These are phyloP conservation scores for Neofusicoccum parvum DNA, from an alignment of 2,329 filamentous ascomycete species.

Conservation along the genomic window DNA sequence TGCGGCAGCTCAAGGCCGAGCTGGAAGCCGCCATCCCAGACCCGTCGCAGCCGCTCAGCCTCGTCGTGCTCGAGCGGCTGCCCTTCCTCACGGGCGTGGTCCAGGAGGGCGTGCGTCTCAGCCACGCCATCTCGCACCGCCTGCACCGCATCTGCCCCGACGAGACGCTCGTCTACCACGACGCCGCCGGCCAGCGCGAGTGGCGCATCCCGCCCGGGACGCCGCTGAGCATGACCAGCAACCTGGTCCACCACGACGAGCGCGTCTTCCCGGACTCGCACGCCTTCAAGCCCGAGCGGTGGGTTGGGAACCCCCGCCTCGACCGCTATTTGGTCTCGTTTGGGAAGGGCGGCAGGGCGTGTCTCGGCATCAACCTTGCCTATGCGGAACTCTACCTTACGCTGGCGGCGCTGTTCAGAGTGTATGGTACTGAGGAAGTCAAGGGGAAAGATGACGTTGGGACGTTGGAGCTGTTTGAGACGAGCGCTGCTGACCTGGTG, in stretches of 20 bases:
- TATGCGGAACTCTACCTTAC: background rate
- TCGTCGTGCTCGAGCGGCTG: background rate
- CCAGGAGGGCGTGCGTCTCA: conserved; percentile 25
- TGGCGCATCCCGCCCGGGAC: conserved; percentile 21
- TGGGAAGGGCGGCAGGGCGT: conserved; percentile 34
- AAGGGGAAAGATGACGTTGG: conserved; percentile 50
- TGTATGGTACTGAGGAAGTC: conserved; percentile 45
- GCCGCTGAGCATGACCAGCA: conserved; percentile 15
- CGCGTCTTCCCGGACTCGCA: conserved; percentile 35
- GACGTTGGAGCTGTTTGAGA: background rate
- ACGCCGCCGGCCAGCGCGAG: background rate
- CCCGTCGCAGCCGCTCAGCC: background rate
- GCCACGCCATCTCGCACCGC: conserved; percentile 19
- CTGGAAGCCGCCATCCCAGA: conserved; percentile 13
- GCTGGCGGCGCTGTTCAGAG: background rate
- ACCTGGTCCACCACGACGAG: conserved; percentile 33
- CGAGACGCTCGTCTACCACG: conserved; percentile 18
- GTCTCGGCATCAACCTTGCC: conserved; percentile 34
- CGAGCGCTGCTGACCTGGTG: background rate
- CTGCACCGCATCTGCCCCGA: conserved; percentile 22
- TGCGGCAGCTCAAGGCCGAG: conserved; percentile 11
- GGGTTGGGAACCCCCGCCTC: conserved; percentile 29
- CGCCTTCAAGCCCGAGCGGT: conserved; percentile 35
- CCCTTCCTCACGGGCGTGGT: conserved; percentile 26
- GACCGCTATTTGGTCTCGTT: conserved; percentile 35